A percentile compares a stretch with the other conserved stretches of the same genome.
Evolutionary conservation across 257 asterid species (phyloP).

Genomic region (Jacaranda mimosifolia): DNA sequence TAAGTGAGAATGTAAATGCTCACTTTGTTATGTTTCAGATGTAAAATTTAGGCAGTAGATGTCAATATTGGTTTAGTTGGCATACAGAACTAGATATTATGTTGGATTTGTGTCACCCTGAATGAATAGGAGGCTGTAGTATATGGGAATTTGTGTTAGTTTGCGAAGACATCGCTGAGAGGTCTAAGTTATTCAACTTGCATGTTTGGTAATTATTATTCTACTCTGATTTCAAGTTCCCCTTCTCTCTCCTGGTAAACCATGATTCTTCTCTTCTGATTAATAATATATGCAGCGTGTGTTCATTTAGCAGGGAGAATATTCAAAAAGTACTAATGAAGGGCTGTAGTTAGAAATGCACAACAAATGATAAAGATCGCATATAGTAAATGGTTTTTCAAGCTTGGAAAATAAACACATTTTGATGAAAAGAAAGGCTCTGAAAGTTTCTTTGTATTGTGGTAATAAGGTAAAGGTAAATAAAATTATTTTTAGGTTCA

Average conservation of each 20-base stretch:
- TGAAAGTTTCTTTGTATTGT: too few species aligned
- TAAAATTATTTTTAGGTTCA: too few species aligned
- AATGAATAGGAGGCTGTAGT: constrained; percentile 26
- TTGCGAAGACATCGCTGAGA: constrained; percentile 28
- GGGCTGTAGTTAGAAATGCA: too few species aligned
- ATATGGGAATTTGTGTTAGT: constrained; percentile 41
- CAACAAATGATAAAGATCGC: too few species aligned
- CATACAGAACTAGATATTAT: constrained; percentile 37
- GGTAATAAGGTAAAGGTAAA: too few species aligned
- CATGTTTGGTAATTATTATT: constrained; percentile 18
- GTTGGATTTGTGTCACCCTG: constrained; percentile 9
- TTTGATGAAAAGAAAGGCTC: too few species aligned
- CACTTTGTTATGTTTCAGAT: constrained; percentile 47
- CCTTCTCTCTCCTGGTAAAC: not conserved
- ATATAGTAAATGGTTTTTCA: too few species aligned
- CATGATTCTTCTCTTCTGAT: too few species aligned
- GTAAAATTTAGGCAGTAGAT: constrained; percentile 67
- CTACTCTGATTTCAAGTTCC: not conserved
- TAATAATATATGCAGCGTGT: too few species aligned
- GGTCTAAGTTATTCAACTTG: constrained; percentile 30
- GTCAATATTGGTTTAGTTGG: constrained; percentile 67
- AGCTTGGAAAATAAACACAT: too few species aligned
- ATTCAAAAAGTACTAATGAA: too few species aligned
- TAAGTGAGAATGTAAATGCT: constrained; percentile 46
- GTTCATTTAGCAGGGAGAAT: too few species aligned